phyloP scores from a whole-genome alignment of 768 basidiomycete genomes.

The Tricholoma saponaceum region DNA sequence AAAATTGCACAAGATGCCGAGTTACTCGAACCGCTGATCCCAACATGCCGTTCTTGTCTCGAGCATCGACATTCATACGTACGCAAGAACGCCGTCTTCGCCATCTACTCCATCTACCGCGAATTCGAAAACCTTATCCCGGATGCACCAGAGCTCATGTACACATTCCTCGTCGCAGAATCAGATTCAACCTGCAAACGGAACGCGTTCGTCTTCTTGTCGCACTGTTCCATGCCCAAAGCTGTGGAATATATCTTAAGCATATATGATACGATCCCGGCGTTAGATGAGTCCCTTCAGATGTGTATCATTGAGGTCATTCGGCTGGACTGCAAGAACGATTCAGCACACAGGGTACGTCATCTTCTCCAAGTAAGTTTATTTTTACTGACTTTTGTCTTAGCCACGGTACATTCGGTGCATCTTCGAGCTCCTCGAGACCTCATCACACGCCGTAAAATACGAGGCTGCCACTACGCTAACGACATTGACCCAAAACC shows the following conservation, averaged over 20 bases:
- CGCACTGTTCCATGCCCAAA: slow-evolving; percentile 79
- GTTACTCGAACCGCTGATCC: slow-evolving; percentile 92
- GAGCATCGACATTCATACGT: slow-evolving; percentile 98
- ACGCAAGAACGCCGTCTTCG: slow-evolving; percentile 97
- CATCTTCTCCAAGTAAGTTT: not conserved
- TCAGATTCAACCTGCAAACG: slow-evolving; percentile 95
- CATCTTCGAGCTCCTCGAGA: slow-evolving; percentile 90
- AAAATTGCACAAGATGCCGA: slow-evolving; percentile 93
- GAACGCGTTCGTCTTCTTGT: slow-evolving; percentile 95
- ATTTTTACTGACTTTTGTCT: slow-evolving; percentile 7
- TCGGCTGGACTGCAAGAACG: slow-evolving; percentile 80
- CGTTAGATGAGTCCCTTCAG: slow-evolving; percentile 89
- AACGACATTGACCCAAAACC: slow-evolving; percentile 91
- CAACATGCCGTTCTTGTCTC: slow-evolving; percentile 88
- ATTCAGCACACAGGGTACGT: slow-evolving; percentile 78
- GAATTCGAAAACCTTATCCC: slow-evolving; percentile 94
- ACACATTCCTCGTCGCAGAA: slow-evolving; percentile 94
- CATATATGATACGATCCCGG: slow-evolving; percentile 78
- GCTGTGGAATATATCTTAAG: slow-evolving; percentile 89
- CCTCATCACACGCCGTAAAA: slow-evolving; percentile 89
- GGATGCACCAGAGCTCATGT: slow-evolving; percentile 93
- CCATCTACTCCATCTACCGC: slow-evolving; percentile 91
- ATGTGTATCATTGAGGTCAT: slow-evolving; percentile 96
- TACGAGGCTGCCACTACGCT: slow-evolving; percentile 97
- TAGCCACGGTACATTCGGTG: slow-evolving; percentile 92